These are phyloP conservation scores for Neofusicoccum sp. DNA, from an alignment of 2,329 filamentous ascomycete genomes.

Conservation along the genomic window DNA sequence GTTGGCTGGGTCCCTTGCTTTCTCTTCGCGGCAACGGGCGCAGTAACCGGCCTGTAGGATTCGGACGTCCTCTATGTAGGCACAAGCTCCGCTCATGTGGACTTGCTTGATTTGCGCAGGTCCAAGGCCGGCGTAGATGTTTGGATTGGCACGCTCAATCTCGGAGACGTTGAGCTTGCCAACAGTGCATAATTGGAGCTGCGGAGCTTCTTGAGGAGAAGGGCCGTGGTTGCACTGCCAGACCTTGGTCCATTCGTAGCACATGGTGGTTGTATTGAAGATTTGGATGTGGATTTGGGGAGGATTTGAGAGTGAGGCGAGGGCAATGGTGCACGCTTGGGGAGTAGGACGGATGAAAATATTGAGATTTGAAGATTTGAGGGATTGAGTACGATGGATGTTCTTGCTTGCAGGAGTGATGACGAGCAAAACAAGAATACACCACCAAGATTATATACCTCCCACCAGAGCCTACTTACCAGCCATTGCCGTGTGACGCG, in stretches of 20 bases:
- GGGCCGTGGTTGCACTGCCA: slow-evolving; percentile 21
- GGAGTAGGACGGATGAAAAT: background rate
- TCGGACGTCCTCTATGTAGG: slow-evolving; percentile 19
- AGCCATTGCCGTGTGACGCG: background rate
- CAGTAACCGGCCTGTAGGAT: slow-evolving; percentile 19
- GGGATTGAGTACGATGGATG: background rate
- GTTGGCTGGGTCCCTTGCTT: background rate
- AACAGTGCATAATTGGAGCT: slow-evolving; percentile 10
- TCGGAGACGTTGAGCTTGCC: slow-evolving; percentile 12
- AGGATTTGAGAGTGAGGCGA: background rate
- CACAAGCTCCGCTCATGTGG: slow-evolving; percentile 18
- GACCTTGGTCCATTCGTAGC: slow-evolving; percentile 20
- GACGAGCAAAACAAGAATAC: background rate
- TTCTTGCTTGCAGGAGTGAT: background rate
- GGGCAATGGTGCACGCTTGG: background rate
- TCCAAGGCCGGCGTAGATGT: background rate
- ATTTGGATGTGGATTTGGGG: background rate
- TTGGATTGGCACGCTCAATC: background rate
- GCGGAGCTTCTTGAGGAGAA: slow-evolving; percentile 6
- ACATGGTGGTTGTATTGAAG: slow-evolving; percentile 2
- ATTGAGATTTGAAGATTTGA: background rate
- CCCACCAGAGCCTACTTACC: background rate
- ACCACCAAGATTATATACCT: slow-evolving; percentile 8
- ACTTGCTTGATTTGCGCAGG: background rate
- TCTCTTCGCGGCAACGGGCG: slow-evolving; percentile 11